Evolutionary conservation across 2,329 filamentous ascomycete species (phyloP), one percentile per base, ranked within the genome.

Genomic region (Verticillium zaregamsianum): DNA sequence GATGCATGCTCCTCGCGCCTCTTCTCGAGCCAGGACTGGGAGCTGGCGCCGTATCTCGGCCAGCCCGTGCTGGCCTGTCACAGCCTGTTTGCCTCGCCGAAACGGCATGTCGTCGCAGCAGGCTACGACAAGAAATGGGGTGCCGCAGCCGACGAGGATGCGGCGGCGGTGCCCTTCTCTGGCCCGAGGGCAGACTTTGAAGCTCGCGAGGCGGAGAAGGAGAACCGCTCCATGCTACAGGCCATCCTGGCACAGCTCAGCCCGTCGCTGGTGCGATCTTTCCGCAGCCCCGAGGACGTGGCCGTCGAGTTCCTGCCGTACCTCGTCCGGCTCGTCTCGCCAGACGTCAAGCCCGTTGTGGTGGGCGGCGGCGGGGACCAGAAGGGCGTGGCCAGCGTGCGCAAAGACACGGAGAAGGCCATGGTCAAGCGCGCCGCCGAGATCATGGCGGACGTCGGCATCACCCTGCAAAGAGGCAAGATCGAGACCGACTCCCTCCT

Each of bases 31-130:
- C 94, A 97, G 73, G 93, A 96, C 61, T 99, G 95, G 91, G 95
- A 99, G 74, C 80, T 99, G 17, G 86, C 85, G 0, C 89, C 92
- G 0, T 99, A 99, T 73, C 84, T 98, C 57, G 91, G 89, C 69
- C 91, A 95, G 67, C 89, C 94, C 0, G 85, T 95, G 17, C 84
- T 98, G 2, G 95, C 92, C 3, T 97, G 96, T 71, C 96, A 99
- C 72, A 83, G 92, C 70, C 83, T 99, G 14, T 99, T 99, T 71
- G 91, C 93, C 3, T 90, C 91, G 0, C 86, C 89, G 31, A 82
- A 82, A 39, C 82, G 82, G 61, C 80, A 80, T 68, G 70, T 75
- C 65, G 68, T 73, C 57, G 75, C 72, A 62, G 63, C 73, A 57
- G 73, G 72, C 39, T 80, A 78, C 61, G 80, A 83, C 57, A 77